Base-by-base conservation (phyloP, 2,329 filamentous ascomycete species). In the Apiospora marii region DNA sequence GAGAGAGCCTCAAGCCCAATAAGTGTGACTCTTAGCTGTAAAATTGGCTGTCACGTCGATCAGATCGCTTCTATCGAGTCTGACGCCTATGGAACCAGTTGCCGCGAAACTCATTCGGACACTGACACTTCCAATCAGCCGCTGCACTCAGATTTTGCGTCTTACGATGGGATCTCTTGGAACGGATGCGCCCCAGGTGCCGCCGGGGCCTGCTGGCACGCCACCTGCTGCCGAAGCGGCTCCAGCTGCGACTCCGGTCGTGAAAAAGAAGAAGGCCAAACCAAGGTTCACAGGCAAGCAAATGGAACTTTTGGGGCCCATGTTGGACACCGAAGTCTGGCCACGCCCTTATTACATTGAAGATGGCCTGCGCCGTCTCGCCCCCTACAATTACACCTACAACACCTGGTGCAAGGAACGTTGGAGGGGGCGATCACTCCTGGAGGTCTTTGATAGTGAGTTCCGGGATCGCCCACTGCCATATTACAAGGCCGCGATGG, bases 361-460 rank as follows among this genome's bases (percentile, higher is more conserved):
- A 77, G 92, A 92, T 77, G 95, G 94, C 12, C 85, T 99, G 74
- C 92, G 95, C 69, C 92, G 94, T 75, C 92, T 98, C 44, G 88
- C 88, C 61, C 96, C 96, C 4, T 98, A 99, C 81, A 91, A 96
- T 81, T 98, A 89, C 82, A 98, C 95, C 3, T 98, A 98, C 86
- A 97, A 98, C 80, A 98, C 96, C 0, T 94, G 91, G 84, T 96
- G 94, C 86, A 99, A 98, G 84, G 89, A 98, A 84, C 89, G 96
- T 82, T 99, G 96, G 96, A 90, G 96, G 71, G 94, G 92, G 44
- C 88, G 94, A 49, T 88, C 89, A 73, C 85, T 99, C 67, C 86
- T 98, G 70, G 94, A 98, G 68, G 93, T 99, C 68, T 99, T 98
- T 83, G 88, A 92, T 64, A 92, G 92, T 80, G 96, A 99, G 82